Percentiles rank a stretch among this genome's conserved stretches.
Conservation (phyloP, 805 yeast species). For the Saccharomycopsis malanga region DNA sequence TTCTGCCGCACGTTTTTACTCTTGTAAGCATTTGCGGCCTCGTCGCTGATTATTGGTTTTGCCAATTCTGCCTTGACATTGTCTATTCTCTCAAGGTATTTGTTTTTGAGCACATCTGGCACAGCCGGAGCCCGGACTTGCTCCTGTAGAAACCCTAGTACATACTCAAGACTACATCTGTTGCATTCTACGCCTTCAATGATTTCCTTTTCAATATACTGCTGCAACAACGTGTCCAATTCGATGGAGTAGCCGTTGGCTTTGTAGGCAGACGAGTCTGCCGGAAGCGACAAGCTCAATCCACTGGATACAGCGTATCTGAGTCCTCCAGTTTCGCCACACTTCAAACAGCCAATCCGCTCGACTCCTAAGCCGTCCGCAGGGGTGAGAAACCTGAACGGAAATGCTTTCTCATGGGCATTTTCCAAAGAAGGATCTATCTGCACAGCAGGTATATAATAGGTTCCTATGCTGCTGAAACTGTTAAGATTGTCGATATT, state of each 20-base stretch:
- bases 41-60: slow-evolving; percentile 71
- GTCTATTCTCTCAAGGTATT: slow-evolving; percentile 35
- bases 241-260: slow-evolving; percentile 29
- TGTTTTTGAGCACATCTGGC: slow-evolving; percentile 26
- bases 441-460: slow-evolving; percentile 65
- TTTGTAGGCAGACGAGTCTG: slow-evolving; percentile 33
- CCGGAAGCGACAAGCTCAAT: slow-evolving; percentile 61
- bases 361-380: slow-evolving; percentile 87
- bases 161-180: slow-evolving; percentile 72
- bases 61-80: slow-evolving; percentile 47
- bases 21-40: slow-evolving; percentile 63
- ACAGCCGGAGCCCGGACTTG: slow-evolving; percentile 29
- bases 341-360: slow-evolving; percentile 79
- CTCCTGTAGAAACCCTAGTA: slow-evolving; percentile 41
- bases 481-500: slow-evolving; percentile 28
- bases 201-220: slow-evolving; percentile 74
- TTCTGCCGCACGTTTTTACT: slow-evolving; percentile 69
- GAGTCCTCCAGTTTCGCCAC: slow-evolving; percentile 94
- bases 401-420: slow-evolving; percentile 38
- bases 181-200: slow-evolving; percentile 94
- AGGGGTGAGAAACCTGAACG: slow-evolving; percentile 67
- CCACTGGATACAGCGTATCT: slow-evolving; percentile 76
- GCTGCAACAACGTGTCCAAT: slow-evolving; percentile 48
- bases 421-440: slow-evolving; percentile 52
- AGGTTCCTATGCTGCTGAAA: slow-evolving; percentile 43